These are phyloP conservation scores for Talaromyces funiculosus DNA, from an alignment of 2,329 filamentous ascomycete species.

Conservation along the genomic window DNA sequence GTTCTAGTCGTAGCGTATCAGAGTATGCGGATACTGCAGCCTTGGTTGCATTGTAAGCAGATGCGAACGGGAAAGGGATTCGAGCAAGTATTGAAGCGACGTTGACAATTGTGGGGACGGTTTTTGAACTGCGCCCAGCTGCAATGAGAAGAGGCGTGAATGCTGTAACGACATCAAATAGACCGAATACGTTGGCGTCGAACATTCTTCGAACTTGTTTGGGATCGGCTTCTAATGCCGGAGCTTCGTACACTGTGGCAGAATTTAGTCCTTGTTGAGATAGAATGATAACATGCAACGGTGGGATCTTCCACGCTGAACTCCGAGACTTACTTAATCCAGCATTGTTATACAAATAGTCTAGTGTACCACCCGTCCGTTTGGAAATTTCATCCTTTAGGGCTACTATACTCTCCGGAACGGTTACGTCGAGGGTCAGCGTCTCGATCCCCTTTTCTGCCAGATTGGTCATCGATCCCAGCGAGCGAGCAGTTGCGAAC, in stretches of 20 bases:
- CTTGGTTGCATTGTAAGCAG: constrained; percentile 7
- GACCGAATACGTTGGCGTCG: constrained; percentile 7
- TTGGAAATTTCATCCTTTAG: constrained; percentile 5
- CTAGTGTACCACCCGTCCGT: background rate
- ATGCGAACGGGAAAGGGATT: constrained; percentile 5
- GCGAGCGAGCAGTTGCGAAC: constrained; percentile 4
- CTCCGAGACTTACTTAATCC: background rate
- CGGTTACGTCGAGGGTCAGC: constrained; percentile 1
- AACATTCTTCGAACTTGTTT: constrained; percentile 5
- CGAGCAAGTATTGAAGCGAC: constrained; percentile 3
- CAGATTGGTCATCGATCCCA: constrained; percentile 7
- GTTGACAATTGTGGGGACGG: constrained; percentile 6
- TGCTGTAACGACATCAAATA: background rate
- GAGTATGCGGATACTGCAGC: constrained; percentile 7
- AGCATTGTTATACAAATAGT: constrained; percentile 8
- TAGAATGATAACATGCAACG: background rate
- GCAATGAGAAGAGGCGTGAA: constrained; percentile 5
- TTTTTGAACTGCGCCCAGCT: background rate
- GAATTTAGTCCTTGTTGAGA: background rate
- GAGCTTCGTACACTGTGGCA: constrained; percentile 7
- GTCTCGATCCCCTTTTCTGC: constrained; percentile 2
- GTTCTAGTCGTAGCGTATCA: constrained; percentile 6
- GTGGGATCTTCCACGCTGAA: background rate
- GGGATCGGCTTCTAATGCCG: constrained; percentile 5
- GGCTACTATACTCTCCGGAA: background rate